Conservation (phyloP, 2,329 filamentous ascomycete species). For the Emergomyces pasteurianus region DNA sequence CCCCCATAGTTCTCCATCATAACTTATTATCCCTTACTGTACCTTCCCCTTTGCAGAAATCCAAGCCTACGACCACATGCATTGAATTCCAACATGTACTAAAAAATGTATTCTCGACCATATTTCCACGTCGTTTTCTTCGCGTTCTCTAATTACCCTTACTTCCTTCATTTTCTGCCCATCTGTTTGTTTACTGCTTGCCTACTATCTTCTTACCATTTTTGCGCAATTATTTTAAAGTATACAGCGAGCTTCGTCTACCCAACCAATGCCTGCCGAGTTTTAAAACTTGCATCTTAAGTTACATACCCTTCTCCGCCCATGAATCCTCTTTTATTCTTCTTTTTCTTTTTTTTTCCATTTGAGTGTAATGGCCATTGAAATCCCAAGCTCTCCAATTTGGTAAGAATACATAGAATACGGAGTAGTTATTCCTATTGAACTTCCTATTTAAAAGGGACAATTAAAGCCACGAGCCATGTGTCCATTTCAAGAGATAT, state of each 20-base stretch:
- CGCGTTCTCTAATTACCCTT: too few species aligned
- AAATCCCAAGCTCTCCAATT: too few species aligned
- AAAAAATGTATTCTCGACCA: conserved; percentile 2
- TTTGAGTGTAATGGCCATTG: not conserved
- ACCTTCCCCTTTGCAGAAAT: not conserved
- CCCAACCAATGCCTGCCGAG: not conserved
- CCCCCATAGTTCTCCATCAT: too few species aligned
- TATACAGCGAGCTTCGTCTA: not conserved
- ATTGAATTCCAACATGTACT: not conserved
- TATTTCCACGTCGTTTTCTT: not conserved
- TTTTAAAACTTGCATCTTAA: not conserved
- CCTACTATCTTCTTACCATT: not conserved
- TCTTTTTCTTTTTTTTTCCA: not conserved
- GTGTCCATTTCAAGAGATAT: too few species aligned
- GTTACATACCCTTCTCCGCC: not conserved
- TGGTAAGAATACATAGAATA: too few species aligned
- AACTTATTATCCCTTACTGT: not conserved
- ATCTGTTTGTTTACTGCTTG: not conserved
- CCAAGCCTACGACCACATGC: not conserved
- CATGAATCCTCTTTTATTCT: not conserved
- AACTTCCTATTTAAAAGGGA: too few species aligned
- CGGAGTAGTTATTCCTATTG: too few species aligned
- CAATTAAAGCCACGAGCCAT: too few species aligned
- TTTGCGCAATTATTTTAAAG: not conserved
- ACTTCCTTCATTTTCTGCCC: not conserved